A percentile compares a stretch with the other conserved stretches of the same genome.
Conservation (phyloP, 345 rosid genomes). For the Brassica incana region DNA sequence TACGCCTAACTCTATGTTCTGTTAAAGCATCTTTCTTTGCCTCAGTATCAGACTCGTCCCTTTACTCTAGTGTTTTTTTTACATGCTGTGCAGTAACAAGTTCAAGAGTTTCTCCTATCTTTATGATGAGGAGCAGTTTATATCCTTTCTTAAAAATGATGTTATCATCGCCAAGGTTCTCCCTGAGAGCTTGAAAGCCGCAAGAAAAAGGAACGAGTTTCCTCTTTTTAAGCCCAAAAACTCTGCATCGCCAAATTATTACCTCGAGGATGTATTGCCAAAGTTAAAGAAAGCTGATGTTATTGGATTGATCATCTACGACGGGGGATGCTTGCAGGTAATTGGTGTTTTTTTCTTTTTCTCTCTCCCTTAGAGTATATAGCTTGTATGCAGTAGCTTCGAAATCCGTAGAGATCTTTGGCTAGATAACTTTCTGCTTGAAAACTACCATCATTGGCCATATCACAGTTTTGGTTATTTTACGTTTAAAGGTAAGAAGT, state of each 20-base stretch:
- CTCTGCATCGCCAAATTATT: slow-evolving; percentile 73
- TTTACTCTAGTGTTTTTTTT: slow-evolving; percentile 28
- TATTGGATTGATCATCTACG: slow-evolving; percentile 67
- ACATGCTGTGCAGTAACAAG: slow-evolving; percentile 53
- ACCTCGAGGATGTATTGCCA: slow-evolving; percentile 77
- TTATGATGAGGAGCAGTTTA: slow-evolving; percentile 91
- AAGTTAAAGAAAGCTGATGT: slow-evolving; percentile 68
- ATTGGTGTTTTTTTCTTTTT: background rate
- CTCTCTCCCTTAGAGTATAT: slow-evolving; percentile 4
- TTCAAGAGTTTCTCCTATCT: slow-evolving; percentile 97
- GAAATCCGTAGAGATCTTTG: slow-evolving; percentile 15
- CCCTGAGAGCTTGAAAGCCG: slow-evolving; percentile 77
- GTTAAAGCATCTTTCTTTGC: background rate
- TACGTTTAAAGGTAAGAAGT: background rate
- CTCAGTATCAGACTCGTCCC: slow-evolving; percentile 1
- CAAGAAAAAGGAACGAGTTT: slow-evolving; percentile 70
- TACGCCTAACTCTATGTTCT: slow-evolving; percentile 30
- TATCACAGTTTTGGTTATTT: background rate
- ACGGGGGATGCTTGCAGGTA: slow-evolving; percentile 98
- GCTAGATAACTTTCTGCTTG: slow-evolving; percentile 17
- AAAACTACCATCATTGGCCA: background rate
- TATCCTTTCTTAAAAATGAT: slow-evolving; percentile 86
- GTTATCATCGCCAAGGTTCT: slow-evolving; percentile 63
- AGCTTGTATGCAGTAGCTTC: slow-evolving; percentile 15
- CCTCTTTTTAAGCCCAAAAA: slow-evolving; percentile 74